Evolutionary conservation across 2,329 filamentous ascomycete species (phyloP).

Genomic region (Fusarium falciforme): DNA sequence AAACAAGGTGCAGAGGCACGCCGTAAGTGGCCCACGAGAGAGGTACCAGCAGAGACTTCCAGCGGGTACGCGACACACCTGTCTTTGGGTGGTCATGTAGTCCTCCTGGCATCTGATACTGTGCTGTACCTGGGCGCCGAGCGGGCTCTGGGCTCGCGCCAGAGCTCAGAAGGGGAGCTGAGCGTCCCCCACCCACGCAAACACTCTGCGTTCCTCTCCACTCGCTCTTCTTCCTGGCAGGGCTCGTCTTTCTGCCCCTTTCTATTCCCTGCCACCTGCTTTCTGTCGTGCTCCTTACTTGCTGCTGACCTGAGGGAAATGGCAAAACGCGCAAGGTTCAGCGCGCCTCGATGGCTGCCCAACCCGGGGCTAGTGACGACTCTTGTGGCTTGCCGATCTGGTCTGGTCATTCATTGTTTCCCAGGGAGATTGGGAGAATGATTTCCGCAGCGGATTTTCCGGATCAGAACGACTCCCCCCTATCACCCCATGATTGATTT

Average conservation of each 20-base stretch:
- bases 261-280: slow-evolving; percentile 33
- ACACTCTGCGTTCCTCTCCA: slow-evolving; percentile 41
- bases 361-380: slow-evolving; percentile 27
- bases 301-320: slow-evolving; percentile 14
- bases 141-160: slow-evolving; percentile 29
- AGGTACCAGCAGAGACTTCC: slow-evolving; percentile 50
- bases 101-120: slow-evolving; percentile 50
- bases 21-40: slow-evolving; percentile 41
- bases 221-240: slow-evolving; percentile 43
- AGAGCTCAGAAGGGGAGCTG: slow-evolving; percentile 45
- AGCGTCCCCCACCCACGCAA: slow-evolving; percentile 44
- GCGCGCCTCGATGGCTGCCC: slow-evolving; percentile 33
- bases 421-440: slow-evolving; percentile 17
- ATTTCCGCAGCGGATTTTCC: slow-evolving; percentile 10
- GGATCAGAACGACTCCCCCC: slow-evolving; percentile 11
- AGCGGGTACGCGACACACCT: slow-evolving; percentile 53
- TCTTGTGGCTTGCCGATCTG: slow-evolving; percentile 35
- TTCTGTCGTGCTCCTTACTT: slow-evolving; percentile 24
- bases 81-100: slow-evolving; percentile 48
- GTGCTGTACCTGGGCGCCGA: slow-evolving; percentile 49
- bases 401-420: slow-evolving; percentile 7
- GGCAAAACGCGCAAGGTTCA: slow-evolving; percentile 21
- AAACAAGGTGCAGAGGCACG: slow-evolving; percentile 43
- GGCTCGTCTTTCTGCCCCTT: slow-evolving; percentile 13
- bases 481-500: slow-evolving; percentile 1